These are phyloP conservation scores for Blepharisma japonicum DNA, from an alignment of 73 alveolate genomes.

Conservation along the genomic window DNA sequence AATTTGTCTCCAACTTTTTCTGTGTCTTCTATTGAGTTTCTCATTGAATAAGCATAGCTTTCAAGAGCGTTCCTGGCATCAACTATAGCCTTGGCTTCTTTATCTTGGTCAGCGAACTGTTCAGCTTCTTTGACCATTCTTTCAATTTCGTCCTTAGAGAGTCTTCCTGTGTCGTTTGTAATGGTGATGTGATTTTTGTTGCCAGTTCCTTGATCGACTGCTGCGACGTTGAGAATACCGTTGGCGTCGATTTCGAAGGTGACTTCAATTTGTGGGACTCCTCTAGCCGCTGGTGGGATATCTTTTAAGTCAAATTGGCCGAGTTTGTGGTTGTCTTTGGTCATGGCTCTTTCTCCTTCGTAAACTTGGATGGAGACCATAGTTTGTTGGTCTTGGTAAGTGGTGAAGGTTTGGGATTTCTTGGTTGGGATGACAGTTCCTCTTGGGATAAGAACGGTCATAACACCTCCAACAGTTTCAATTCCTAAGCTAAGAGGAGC, in stretches of 20 bases:
- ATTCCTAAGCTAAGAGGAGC: constrained; percentile 98
- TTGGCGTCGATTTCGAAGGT: constrained; percentile 91
- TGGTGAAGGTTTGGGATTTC: constrained; percentile 96
- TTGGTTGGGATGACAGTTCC: constrained; percentile 98
- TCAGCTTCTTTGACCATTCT: constrained; percentile 89
- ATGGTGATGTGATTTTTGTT: constrained; percentile 89
- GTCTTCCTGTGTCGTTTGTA: constrained; percentile 95
- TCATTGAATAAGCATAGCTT: constrained; percentile 85
- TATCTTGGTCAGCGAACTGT: constrained; percentile 93
- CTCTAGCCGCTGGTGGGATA: constrained; percentile 97
- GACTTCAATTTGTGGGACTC: constrained; percentile 97
- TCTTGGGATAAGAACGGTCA: constrained; percentile 96
- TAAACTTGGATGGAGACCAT: constrained; percentile 90
- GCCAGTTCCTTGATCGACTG: constrained; percentile 90
- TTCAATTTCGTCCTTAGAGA: constrained; percentile 90
- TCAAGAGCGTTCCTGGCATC: constrained; percentile 95
- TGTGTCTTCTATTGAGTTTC: constrained; percentile 86
- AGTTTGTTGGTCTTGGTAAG: constrained; percentile 94
- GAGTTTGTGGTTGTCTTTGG: constrained; percentile 96
- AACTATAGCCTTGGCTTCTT: constrained; percentile 84
- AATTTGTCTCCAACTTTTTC: constrained; percentile 70
- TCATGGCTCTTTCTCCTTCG: constrained; percentile 98
- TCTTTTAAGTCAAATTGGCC: constrained; percentile 96
- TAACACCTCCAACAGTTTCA: constrained; percentile 99
- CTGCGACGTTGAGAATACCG: constrained; percentile 81